phyloP scores from a whole-genome alignment of 768 basidiomycete genomes.

The Lyophyllum shimeji region DNA sequence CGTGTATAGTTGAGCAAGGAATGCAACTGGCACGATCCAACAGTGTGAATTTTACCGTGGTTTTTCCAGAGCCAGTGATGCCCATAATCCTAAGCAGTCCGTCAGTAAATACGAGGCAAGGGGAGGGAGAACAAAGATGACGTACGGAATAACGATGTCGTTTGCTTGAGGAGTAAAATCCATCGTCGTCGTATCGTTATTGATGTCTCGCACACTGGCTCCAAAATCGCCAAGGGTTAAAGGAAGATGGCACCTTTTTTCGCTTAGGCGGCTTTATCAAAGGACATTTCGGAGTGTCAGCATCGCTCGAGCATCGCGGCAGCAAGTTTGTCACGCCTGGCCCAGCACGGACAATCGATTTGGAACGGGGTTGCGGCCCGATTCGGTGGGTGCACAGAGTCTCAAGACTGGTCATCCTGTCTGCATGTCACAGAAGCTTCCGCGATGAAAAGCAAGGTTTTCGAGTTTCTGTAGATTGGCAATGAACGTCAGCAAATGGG shows the following conservation, averaged over 20 bases:
- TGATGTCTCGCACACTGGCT: not conserved
- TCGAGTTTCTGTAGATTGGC: no score
- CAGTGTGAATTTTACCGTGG: conserved; percentile 6
- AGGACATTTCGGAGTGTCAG: not conserved
- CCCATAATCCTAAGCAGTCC: conserved; percentile 7
- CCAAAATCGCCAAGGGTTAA: not conserved
- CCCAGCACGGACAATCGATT: not conserved
- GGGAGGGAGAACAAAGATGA: not conserved
- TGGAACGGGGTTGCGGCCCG: not conserved
- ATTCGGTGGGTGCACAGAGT: no score
- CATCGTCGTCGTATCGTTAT: not conserved
- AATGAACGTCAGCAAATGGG: no score
- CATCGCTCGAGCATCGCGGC: not conserved
- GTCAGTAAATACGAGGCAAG: not conserved
- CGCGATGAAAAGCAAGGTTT: no score
- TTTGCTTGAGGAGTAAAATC: conserved; percentile 6
- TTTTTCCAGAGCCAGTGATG: conserved; percentile 13
- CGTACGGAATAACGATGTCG: conserved; percentile 18
- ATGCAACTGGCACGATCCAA: not conserved
- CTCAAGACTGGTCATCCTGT: no score
- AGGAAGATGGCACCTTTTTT: no score
- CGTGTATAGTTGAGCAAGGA: not conserved
- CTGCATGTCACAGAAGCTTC: no score
- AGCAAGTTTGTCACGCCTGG: not conserved
- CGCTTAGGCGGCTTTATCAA: no score